Evolutionary conservation across 1,139 yeast species (phyloP).

Genomic region (Blastobotrys indianensis): DNA sequence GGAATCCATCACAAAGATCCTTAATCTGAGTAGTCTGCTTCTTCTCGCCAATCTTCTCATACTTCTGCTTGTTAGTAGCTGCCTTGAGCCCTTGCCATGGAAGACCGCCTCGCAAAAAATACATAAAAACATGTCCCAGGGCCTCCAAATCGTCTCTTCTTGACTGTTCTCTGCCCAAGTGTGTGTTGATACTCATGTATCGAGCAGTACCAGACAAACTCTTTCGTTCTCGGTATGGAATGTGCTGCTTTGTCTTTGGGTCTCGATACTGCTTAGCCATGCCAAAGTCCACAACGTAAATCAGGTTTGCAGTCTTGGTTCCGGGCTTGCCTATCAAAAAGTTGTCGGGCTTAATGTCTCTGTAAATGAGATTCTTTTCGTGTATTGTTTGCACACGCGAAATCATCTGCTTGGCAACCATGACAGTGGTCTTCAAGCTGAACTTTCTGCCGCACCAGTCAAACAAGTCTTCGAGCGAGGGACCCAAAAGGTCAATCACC

Average conservation of each 20-base stretch:
- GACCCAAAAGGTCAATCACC: conserved; percentile 90
- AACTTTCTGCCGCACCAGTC: conserved; percentile 98
- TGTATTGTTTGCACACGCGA: conserved; percentile 81
- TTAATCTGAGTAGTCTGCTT: conserved; percentile 78
- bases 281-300: conserved; percentile 68
- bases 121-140: conserved; percentile 90
- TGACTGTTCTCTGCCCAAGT: conserved; percentile 92
- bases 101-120: conserved; percentile 84
- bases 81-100: conserved; percentile 99
- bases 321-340: conserved; percentile 71
- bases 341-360: conserved; percentile 96
- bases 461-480: conserved; percentile 89
- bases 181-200: conserved; percentile 96
- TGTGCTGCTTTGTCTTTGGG: conserved; percentile 90
- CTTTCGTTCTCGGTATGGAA: conserved; percentile 93
- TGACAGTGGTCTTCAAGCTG: conserved; percentile 79
- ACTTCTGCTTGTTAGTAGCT: conserved; percentile 93
- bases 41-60: conserved; percentile 93
- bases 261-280: conserved; percentile 98
- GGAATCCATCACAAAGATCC: conserved; percentile 76
- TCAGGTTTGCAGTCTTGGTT: conserved; percentile 44
- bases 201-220: conserved; percentile 94
- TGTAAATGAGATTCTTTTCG: conserved; percentile 80
- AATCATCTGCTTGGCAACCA: conserved; percentile 90
- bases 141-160: conserved; percentile 96